Percentiles rank a stretch among this genome's conserved stretches.
Evolutionary conservation across 2,329 filamentous ascomycete species (phyloP).

Genomic region (Zymoseptoria ardabiliae): DNA sequence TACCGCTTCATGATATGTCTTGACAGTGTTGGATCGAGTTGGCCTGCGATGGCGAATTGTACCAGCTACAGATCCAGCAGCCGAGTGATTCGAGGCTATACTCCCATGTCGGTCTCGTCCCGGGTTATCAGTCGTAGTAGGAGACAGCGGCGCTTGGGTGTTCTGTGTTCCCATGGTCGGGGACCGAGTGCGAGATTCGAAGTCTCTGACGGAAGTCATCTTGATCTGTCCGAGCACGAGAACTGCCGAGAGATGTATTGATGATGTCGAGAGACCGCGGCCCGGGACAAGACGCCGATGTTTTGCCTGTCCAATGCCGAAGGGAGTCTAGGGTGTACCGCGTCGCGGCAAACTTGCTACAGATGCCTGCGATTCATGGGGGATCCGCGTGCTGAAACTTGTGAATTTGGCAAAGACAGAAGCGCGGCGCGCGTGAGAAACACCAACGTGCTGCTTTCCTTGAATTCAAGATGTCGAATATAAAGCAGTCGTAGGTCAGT

Average conservation of each 20-base stretch:
- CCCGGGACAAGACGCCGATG: not conserved
- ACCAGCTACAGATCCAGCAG: slow-evolving; percentile 6
- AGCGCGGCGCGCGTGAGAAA: not conserved
- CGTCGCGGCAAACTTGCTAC: not conserved
- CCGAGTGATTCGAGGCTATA: slow-evolving; percentile 7
- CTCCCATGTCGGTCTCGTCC: slow-evolving; percentile 6
- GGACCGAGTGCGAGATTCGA: slow-evolving; percentile 2
- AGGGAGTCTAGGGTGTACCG: not conserved
- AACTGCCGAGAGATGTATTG: not conserved
- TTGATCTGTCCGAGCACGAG: not conserved
- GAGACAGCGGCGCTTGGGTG: not conserved
- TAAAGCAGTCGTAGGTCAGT: not conserved
- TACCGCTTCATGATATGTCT: slow-evolving; percentile 32
- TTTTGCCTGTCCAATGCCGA: not conserved
- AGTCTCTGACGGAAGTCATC: slow-evolving; percentile 8
- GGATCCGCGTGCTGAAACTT: not conserved
- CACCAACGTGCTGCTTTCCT: not conserved
- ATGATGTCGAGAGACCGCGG: not conserved
- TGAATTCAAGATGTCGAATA: not conserved
- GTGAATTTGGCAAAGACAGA: not conserved
- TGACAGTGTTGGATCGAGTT: slow-evolving; percentile 39
- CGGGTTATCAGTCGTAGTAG: not conserved
- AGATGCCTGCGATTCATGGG: not conserved
- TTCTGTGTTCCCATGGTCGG: slow-evolving; percentile 1
- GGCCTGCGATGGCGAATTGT: slow-evolving; percentile 7